Percentiles rank a stretch among this genome's conserved stretches.
Conservation (phyloP, 441 rosid genomes). For the Lagerstroemia fauriei region DNA sequence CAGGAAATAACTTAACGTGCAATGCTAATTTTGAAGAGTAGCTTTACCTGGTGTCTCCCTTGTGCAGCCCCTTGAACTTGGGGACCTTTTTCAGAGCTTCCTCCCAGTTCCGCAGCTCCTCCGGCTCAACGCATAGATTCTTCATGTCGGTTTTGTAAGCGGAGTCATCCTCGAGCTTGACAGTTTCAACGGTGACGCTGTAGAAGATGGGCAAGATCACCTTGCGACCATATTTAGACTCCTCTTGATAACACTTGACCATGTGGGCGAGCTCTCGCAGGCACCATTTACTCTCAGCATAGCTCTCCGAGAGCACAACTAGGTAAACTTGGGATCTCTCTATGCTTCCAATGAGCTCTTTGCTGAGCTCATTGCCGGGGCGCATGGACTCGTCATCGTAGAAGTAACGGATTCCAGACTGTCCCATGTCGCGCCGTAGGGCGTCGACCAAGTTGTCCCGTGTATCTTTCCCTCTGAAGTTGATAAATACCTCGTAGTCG, state of each 20-base stretch:
- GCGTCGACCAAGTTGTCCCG: not conserved
- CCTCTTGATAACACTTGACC: not conserved
- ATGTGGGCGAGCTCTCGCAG: not conserved
- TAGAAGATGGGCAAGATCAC: not conserved
- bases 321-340: not conserved
- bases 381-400: not conserved
- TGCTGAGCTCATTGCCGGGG: not conserved
- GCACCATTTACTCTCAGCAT: slow-evolving; percentile 7
- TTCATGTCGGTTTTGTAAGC: not conserved
- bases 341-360: not conserved
- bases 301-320: not conserved
- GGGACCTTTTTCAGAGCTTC: not conserved
- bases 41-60: not conserved
- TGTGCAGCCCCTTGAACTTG: not conserved
- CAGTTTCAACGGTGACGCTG: too few relatives aligned
- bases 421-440: not conserved
- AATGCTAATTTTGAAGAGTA: too few relatives aligned
- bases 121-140: not conserved
- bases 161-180: not conserved
- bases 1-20: too few relatives aligned
- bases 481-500: too few relatives aligned
- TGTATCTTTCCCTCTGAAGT: not conserved
- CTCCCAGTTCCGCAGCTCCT: not conserved
- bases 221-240: too few relatives aligned
- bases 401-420: not conserved